Percentiles rank a stretch among this genome's conserved stretches.
phyloP scores from a whole-genome alignment of 2,329 filamentous ascomycete genomes.

The Cladosporium sp. region DNA sequence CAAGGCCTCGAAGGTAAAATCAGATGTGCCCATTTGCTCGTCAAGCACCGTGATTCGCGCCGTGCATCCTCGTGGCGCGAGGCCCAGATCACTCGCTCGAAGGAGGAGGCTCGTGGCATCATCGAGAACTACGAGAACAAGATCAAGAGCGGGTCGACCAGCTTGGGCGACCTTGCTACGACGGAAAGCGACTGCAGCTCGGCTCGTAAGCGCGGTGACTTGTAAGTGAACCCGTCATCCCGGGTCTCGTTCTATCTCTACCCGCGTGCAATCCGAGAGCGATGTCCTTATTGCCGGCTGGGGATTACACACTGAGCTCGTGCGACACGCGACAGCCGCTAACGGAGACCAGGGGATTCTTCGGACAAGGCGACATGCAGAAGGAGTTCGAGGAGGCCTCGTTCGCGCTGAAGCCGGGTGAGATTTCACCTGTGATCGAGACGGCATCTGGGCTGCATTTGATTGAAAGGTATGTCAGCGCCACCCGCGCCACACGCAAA shows the following conservation, averaged over 20 bases:
- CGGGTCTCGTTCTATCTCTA: neutral
- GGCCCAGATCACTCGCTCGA: constrained; percentile 76
- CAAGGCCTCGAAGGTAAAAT: constrained; percentile 66
- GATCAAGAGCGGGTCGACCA: constrained; percentile 63
- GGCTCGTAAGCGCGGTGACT: constrained; percentile 84
- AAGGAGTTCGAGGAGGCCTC: constrained; percentile 96
- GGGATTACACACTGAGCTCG: constrained; percentile 9
- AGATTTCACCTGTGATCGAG: constrained; percentile 82
- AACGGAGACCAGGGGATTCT: constrained; percentile 61
- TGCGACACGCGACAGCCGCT: constrained; percentile 4
- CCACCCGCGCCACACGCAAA: neutral
- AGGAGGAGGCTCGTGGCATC: constrained; percentile 77
- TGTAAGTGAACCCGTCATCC: constrained; percentile 47
- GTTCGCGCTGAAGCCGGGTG: constrained; percentile 78
- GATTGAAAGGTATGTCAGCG: constrained; percentile 70
- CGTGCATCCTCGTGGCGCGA: constrained; percentile 91
- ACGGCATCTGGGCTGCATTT: constrained; percentile 92
- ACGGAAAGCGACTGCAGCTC: constrained; percentile 95
- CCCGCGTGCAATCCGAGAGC: neutral
- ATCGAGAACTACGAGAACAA: constrained; percentile 67
- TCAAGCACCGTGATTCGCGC: constrained; percentile 87
- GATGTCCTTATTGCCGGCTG: neutral
- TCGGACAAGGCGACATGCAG: constrained; percentile 93
- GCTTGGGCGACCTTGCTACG: constrained; percentile 75
- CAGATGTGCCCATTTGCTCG: constrained; percentile 81